These are phyloP conservation scores for Stachybotrys chartarum DNA, from an alignment of 2,329 filamentous ascomycete species.

Conservation along the genomic window DNA sequence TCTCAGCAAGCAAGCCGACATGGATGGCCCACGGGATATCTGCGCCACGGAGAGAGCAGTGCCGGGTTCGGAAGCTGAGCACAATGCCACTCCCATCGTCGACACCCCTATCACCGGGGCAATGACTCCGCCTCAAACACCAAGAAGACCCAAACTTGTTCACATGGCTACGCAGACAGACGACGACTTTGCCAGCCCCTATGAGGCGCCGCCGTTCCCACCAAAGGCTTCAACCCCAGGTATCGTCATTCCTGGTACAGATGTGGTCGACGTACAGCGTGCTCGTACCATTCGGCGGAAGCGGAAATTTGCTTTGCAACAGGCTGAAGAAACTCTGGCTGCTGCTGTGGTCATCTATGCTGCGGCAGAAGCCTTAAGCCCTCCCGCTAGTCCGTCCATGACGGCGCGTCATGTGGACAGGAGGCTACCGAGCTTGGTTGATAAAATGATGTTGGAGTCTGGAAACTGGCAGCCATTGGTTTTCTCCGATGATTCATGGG, in stretches of 20 bases:
- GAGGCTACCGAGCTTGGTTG: slow-evolving; percentile 16
- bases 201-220: not conserved
- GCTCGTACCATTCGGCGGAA: slow-evolving; percentile 37
- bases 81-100: not conserved
- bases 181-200: not conserved
- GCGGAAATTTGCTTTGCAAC: slow-evolving; percentile 34
- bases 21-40: not conserved
- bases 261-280: slow-evolving; percentile 30
- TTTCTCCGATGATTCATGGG: slow-evolving; percentile 25
- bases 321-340: slow-evolving; percentile 45
- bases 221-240: slow-evolving; percentile 35
- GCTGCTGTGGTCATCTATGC: slow-evolving; percentile 48
- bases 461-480: slow-evolving; percentile 19
- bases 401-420: slow-evolving; percentile 14
- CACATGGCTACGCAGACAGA: slow-evolving; percentile 3
- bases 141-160: not conserved
- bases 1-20: not conserved
- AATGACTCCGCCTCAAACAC: not conserved
- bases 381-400: slow-evolving; percentile 25
- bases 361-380: slow-evolving; percentile 39
- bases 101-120: not conserved
- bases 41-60: not conserved
- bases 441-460: slow-evolving; percentile 15
- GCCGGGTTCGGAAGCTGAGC: not conserved
- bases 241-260: slow-evolving; percentile 35